Evolutionary conservation across 1,139 yeast genomes (phyloP), one percentile per base, ranked within the genome.

Genomic region (Kodamaea arcana): DNA sequence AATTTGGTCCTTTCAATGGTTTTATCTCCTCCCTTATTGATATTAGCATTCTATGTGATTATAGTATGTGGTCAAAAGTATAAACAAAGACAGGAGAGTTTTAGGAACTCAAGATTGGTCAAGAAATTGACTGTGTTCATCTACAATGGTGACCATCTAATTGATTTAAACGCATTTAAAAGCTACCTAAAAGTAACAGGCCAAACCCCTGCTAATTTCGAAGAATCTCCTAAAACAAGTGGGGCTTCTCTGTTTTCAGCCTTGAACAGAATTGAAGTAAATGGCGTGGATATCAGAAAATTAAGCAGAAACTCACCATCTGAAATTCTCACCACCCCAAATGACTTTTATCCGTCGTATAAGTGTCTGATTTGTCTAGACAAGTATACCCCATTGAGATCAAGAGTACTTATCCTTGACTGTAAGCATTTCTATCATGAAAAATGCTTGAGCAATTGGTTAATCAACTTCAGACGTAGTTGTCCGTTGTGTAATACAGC

Each of bases 321-420:
- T 24, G 53, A 54, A 33, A 47, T 64, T 4, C 41, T 68, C 24
- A 47, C 59, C 1, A 56, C 66, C 7, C 63, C 65, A 4, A 47
- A 54, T 22, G 72, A 68, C 47, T 69, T 56, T 41, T 69, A 51
- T 38, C 65, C 69, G 0, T 52, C 73, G 3, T 65, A 52, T 43
- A 69, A 69, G 45, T 69, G 75, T 43, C 63, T 71, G 9, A 69
- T 69, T n/a, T 69, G 75, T 43, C 59, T 69, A 35, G 75, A 66
- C 11, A 58, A 51, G 38, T 68, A 64, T 41, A 46, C 51, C 14
- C 70, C 72, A 2, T 54, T 69, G 26, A 47, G 48, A 34, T 64
- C 72, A 4, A 47, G 62, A 27, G 69, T 69, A 4, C 52, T 69
- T 30, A 62, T 69, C n/a, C 52, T 69, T 35, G 61, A 58, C 15